Evolutionary conservation across 2,329 filamentous ascomycete genomes (phyloP).

Genomic region (Aureobasidium zeae): DNA sequence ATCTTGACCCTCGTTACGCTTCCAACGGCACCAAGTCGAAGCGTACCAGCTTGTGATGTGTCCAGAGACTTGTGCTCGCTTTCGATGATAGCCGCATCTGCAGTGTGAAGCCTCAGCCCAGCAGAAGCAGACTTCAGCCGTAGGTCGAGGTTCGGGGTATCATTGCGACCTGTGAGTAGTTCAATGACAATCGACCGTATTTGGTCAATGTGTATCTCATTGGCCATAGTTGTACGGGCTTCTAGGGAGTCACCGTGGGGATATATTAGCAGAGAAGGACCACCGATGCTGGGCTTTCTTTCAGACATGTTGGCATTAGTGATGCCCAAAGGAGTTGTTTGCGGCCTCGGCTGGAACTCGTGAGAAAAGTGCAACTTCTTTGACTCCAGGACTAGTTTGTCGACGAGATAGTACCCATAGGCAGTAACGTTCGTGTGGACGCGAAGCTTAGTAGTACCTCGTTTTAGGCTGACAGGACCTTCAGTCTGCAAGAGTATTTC

Average conservation of each 20-base stretch:
- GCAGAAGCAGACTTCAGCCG: constrained; percentile 51
- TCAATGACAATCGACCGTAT: constrained; percentile 68
- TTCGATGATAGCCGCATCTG: constrained; percentile 37
- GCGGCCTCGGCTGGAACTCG: constrained; percentile 48
- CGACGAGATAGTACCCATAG: constrained; percentile 65
- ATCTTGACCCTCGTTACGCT: constrained; percentile 46
- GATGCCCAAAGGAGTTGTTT: constrained; percentile 41
- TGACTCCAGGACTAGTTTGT: constrained; percentile 57
- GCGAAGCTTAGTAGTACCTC: constrained; percentile 45
- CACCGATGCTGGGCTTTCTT: constrained; percentile 32
- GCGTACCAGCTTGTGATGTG: constrained; percentile 37
- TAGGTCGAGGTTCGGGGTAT: constrained; percentile 42
- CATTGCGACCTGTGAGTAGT: constrained; percentile 65
- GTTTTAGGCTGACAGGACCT: constrained; percentile 40
- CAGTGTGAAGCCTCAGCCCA: constrained; percentile 48
- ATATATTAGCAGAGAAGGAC: constrained; percentile 57
- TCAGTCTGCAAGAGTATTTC: constrained; percentile 58
- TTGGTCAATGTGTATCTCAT: constrained; percentile 67
- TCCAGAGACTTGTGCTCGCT: constrained; percentile 35
- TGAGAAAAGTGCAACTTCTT: constrained; percentile 57
- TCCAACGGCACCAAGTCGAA: constrained; percentile 38
- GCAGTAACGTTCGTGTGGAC: constrained; percentile 51
- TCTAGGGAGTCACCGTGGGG: constrained; percentile 61
- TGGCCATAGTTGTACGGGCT: constrained; percentile 56
- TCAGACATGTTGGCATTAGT: constrained; percentile 28